Evolutionary conservation across 2,329 filamentous ascomycete genomes (phyloP).

Genomic region (Pyrenochaeta sp.): DNA sequence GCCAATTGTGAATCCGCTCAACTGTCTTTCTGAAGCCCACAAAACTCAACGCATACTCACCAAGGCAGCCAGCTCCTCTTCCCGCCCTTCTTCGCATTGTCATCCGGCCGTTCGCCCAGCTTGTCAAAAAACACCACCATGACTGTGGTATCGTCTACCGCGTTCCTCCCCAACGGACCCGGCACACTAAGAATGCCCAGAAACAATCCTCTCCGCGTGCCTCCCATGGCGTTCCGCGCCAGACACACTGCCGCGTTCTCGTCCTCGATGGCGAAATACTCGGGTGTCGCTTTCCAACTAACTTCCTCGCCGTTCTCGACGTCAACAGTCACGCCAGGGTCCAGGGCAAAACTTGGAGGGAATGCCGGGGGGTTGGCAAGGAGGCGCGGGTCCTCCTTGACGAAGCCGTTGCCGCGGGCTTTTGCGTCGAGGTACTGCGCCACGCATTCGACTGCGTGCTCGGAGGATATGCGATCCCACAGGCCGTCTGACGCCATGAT

Average conservation of each 20-base stretch:
- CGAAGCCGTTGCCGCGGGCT: conserved; percentile 31
- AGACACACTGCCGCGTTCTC: conserved; percentile 63
- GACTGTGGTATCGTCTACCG: conserved; percentile 62
- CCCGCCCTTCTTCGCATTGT: conserved; percentile 5
- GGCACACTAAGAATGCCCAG: conserved; percentile 48
- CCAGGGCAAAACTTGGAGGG: conserved; percentile 16
- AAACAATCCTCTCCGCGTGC: conserved; percentile 53
- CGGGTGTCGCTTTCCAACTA: conserved; percentile 52
- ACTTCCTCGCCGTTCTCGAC: conserved; percentile 46
- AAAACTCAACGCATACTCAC: conserved; percentile 4
- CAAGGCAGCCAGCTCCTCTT: conserved; percentile 25
- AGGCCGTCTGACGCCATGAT: conserved; percentile 74
- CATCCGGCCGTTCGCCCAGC: conserved; percentile 4
- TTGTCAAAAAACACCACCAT: conserved; percentile 64
- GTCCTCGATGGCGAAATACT: conserved; percentile 60
- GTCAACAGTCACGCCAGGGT: conserved; percentile 47
- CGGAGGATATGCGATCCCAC: conserved; percentile 68
- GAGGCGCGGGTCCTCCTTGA: conserved; percentile 25
- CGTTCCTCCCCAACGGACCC: conserved; percentile 46
- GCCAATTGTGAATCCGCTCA: background rate
- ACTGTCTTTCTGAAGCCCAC: background rate
- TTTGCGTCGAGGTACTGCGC: conserved; percentile 62
- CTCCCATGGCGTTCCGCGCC: conserved; percentile 62
- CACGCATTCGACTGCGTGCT: conserved; percentile 67
- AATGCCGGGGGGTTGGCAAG: conserved; percentile 14